Base-by-base conservation (phyloP, 257 asterid species). In the Petunia axillaris region DNA sequence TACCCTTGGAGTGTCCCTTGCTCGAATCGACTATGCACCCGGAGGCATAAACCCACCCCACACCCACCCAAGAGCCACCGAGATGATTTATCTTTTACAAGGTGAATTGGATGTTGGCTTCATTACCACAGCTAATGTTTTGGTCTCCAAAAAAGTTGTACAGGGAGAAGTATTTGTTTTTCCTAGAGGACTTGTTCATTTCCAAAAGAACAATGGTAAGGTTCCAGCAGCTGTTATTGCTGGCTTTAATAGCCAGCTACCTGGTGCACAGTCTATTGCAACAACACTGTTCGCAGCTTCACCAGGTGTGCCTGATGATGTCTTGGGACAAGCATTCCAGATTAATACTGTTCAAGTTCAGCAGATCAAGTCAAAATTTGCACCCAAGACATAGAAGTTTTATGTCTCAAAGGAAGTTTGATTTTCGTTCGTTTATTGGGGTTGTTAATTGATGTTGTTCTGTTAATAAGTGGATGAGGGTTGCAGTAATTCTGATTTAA, bases 31-130 rank as follows among this genome's bases (percentile, higher is more conserved):
- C 87, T 92, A 84, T 74, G 98, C 98, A 38, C 93, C 96, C 0
- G 96, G 93, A 0, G 98, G 98, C 53, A 84, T 90, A 37, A 92
- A 90, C 85, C 92, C 98, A 11, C 98, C 98, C 4, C 98, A 90
- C 92, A 86, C 89, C 48, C 98, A 93, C 88, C 97, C 98, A 10
- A 94, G 98, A 10, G 98, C 97, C 86, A 92, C 98, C 81, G 98
- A 93, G 87, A 68, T 90, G 0, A 86, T 90, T 4, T 93, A 90
- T 68, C 94, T 93, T 5, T 88, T 93, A 15, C 84, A 87, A 14
- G 98, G 98, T 4, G 82, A 82, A 66, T 90, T 93, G n/a, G 90
- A 92, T 60, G 98, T 93, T 3, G 98, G 97, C 0, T 93, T 93
- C 89, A 89, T 93, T 74, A 93, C 96, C 86, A 92, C 98, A 59